Evolutionary conservation across 2,329 filamentous ascomycete genomes (phyloP).

Genomic region (Dactylellina parvicollis): DNA sequence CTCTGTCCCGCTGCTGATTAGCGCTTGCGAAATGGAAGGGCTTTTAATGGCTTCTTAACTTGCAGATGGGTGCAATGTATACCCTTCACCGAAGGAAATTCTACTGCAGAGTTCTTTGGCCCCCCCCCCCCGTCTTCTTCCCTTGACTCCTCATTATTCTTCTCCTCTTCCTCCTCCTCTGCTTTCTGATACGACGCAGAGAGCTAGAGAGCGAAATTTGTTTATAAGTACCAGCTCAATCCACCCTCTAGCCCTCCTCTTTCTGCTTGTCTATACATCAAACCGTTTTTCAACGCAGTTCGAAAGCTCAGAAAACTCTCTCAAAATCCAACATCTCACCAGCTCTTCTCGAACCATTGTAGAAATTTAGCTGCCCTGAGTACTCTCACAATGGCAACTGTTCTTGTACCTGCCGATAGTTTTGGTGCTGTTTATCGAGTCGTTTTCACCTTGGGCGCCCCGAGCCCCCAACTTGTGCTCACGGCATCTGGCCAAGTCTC

Average conservation of each 20-base stretch:
- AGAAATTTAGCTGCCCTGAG: not conserved
- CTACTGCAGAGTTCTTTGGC: constrained; percentile 3
- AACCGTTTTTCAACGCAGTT: not conserved
- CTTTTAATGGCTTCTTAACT: not conserved
- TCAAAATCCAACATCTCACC: not conserved
- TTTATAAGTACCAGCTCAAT: constrained; percentile 7
- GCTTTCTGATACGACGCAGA: not conserved
- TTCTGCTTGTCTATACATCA: not conserved
- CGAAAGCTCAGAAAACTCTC: not conserved
- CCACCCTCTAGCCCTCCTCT: constrained; percentile 5
- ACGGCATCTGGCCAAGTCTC: constrained; percentile 17
- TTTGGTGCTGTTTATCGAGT: constrained; percentile 5
- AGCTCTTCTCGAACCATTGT: not conserved
- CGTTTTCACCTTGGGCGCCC: not conserved
- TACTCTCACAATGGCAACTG: constrained; percentile 8
- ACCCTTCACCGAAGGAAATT: not conserved
- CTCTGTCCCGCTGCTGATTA: not conserved
- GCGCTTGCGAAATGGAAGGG: not conserved
- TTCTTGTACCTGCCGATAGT: constrained; percentile 20
- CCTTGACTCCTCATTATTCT: not conserved
- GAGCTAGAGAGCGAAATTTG: constrained; percentile 2
- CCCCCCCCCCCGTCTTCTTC: not conserved
- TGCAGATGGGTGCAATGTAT: constrained; percentile 1
- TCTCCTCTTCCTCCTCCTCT: not conserved
- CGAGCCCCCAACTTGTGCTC: constrained; percentile 16